phyloP scores from a whole-genome alignment of 495 filamentous ascomycete genomes.

The Aspergillus baeticus region DNA sequence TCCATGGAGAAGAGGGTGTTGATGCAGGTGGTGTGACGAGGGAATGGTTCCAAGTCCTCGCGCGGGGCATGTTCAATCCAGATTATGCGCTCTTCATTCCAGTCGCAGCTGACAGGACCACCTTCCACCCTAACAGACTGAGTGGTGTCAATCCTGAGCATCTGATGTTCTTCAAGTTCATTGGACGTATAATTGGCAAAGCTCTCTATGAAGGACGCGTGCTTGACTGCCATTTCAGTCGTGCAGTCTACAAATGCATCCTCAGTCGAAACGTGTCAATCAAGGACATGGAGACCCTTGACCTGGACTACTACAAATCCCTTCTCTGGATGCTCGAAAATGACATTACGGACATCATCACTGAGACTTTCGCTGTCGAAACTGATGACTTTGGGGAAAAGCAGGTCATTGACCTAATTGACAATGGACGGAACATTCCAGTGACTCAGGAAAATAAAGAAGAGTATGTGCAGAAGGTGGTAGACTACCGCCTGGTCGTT shows the following conservation, averaged over 20 bases:
- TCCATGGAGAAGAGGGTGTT: conserved; percentile 96
- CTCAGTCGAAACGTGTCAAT: conserved; percentile 91
- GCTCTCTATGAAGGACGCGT: conserved; percentile 95
- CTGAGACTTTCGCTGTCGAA: conserved; percentile 94
- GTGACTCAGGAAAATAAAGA: conserved; percentile 99
- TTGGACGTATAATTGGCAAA: conserved; percentile 97
- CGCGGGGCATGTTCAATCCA: conserved; percentile 98
- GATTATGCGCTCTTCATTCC: conserved; percentile 96
- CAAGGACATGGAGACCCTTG: conserved; percentile 99
- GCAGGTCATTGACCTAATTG: conserved; percentile 81
- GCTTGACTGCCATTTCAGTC: conserved; percentile 97
- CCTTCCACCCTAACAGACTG: conserved; percentile 94
- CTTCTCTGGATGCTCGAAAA: conserved; percentile 98
- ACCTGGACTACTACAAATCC: conserved; percentile 99
- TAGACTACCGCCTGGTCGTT: conserved; percentile 88
- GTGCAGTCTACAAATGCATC: conserved; percentile 97
- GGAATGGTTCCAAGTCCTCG: conserved; percentile 99
- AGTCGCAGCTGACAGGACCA: conserved; percentile 96
- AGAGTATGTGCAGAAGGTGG: conserved; percentile 88
- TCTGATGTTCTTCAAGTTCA: conserved; percentile 98
- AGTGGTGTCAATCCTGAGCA: conserved; percentile 95
- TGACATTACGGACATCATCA: conserved; percentile 97
- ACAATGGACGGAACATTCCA: conserved; percentile 83
- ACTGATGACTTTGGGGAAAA: conserved; percentile 89
- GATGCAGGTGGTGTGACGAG: conserved; percentile 97